Evolutionary conservation across 78 protist genomes (phyloP).

Genomic region (Dictyostelium citrinum): DNA sequence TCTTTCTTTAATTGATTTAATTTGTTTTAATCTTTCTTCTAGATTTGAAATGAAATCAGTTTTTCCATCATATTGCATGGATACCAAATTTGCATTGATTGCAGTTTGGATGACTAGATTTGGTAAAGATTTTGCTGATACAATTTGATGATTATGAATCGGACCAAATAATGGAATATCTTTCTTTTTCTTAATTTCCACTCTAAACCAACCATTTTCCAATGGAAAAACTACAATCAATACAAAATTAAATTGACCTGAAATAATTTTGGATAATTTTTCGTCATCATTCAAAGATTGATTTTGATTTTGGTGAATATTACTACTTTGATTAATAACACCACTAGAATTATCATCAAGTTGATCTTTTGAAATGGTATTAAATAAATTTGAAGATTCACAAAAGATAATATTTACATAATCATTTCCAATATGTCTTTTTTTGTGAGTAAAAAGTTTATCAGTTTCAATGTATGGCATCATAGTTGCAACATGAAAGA

Average conservation of each 20-base stretch:
- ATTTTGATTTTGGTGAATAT: neutral
- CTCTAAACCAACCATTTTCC: constrained; percentile 54
- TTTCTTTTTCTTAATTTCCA: constrained; percentile 76
- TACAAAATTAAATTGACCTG: constrained; percentile 84
- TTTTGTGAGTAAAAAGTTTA: constrained; percentile 69
- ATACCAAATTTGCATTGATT: constrained; percentile 65
- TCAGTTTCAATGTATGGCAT: constrained; percentile 74
- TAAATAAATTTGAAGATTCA: constrained; percentile 31
- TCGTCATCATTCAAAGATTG: neutral
- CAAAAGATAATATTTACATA: constrained; percentile 81
- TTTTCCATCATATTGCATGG: constrained; percentile 64
- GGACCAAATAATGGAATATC: constrained; percentile 79
- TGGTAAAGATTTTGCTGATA: constrained; percentile 67
- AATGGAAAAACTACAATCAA: constrained; percentile 65
- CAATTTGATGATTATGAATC: constrained; percentile 43
- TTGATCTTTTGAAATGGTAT: neutral
- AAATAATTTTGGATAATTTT: neutral
- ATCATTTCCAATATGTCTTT: constrained; percentile 83
- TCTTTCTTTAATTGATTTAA: constrained; percentile 63
- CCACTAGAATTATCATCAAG: neutral
- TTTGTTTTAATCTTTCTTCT: constrained; percentile 78
- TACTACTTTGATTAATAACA: neutral
- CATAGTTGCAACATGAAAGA: constrained; percentile 79
- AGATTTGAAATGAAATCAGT: constrained; percentile 64
- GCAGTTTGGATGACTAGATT: constrained; percentile 66